Evolutionary conservation across 306 rosid genomes (phyloP).

Genomic region (Begonia masoniana): DNA sequence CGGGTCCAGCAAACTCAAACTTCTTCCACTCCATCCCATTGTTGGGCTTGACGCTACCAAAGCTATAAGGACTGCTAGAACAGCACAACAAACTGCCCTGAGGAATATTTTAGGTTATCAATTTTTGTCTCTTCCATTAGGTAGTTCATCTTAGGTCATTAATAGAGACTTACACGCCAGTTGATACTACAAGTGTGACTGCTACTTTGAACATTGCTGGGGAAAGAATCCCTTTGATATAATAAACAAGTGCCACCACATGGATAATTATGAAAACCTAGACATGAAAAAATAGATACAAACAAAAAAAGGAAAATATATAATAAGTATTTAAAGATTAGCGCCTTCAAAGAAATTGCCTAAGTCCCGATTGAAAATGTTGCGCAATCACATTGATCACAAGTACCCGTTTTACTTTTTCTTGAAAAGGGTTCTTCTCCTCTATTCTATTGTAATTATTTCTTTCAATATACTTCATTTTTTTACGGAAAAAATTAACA

Average conservation of each 20-base stretch:
- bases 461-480: no score
- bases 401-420: no score
- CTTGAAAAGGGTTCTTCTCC: no score
- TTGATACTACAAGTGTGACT: constrained; percentile 61
- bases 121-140: constrained; percentile 11
- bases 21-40: constrained; percentile 98
- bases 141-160: not conserved
- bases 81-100: constrained; percentile 72
- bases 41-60: constrained; percentile 98
- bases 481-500: no score
- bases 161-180: constrained; percentile 64
- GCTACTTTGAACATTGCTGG: constrained; percentile 95
- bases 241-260: constrained; percentile 90
- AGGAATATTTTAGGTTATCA: constrained; percentile 18
- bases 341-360: no score
- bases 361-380: no score
- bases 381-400: no score
- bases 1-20: constrained; percentile 97
- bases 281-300: constrained; percentile 14
- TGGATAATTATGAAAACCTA: constrained; percentile 96
- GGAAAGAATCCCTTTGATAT: constrained; percentile 78
- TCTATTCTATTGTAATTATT: no score
- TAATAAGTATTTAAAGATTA: no score
- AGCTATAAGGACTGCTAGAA: constrained; percentile 72
- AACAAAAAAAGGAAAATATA: constrained; percentile 5